Base-by-base conservation (phyloP, 2,329 filamentous ascomycete genomes). In the Fusarium zealandicum region DNA sequence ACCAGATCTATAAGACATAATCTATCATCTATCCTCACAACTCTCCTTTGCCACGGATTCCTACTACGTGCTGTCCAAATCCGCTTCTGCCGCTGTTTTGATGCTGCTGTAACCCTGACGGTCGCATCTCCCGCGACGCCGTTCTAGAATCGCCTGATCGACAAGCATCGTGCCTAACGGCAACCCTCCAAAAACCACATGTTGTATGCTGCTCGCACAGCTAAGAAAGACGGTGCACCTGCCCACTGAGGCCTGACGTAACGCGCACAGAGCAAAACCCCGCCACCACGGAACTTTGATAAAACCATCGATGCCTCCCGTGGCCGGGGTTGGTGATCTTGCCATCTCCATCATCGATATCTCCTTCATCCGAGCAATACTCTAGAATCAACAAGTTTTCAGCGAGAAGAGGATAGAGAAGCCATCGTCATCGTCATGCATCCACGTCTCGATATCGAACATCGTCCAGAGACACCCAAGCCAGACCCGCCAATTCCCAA, bases 391-490 rank as follows among this genome's bases (percentile, higher is more conserved):
- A 25, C 20, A 46, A 43, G 16, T 38, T 36, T 35, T 10, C 17
- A 36, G 13, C 17, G 18, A 12, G 18, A 46, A 28, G 16, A 35
- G 10, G 37, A 8, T 10, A 33, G 27, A 36, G 3, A 37, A 30
- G 4, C 13, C 8, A 18, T 22, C 46, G 57, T 12, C 8, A 18
- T 22, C 46, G 57, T 12, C 6, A 60, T 63, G 61, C 43, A 36
- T 18, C 32, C 41, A 22, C 42, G 58, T 30, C 17, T 44, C 30
- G 27, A 18, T 25, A 35, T 63, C 22, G 38, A 55, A 31, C 65
- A 66, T 59, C 70, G 69, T 31, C 70, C 69, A 22, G 69, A 71
- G 54, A 73, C 70, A 22, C 70, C 70, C 41, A 68, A 70, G 46
- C 66, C 66, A 31, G 63, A 68, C 10, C 63, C 66, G 30, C 70